Evolutionary conservation across 1,284 basidiomycete genomes (phyloP).

Genomic region (Golubevia sp.): DNA sequence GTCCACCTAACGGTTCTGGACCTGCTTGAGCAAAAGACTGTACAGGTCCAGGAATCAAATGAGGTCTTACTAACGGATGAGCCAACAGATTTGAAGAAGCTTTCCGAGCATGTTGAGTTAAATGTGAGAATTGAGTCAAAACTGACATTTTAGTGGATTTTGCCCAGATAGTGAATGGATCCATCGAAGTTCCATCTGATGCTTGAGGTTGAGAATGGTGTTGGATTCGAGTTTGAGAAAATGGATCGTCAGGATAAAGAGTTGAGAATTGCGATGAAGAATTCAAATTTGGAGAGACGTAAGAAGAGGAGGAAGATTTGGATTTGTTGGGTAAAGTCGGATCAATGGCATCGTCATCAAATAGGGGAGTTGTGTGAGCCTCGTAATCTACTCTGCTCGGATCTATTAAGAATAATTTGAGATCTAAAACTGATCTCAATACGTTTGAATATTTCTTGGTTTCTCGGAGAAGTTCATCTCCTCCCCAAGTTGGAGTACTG

Average conservation of each 20-base stretch:
- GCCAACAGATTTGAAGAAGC: constrained; percentile 39
- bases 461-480: constrained; percentile 67
- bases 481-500: constrained; percentile 62
- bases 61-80: constrained; percentile 38
- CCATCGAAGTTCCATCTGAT: too few species aligned
- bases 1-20: constrained; percentile 31
- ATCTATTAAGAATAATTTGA: constrained; percentile 85
- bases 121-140: constrained; percentile 43
- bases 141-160: constrained; percentile 49
- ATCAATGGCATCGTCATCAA: constrained; percentile 61
- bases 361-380: constrained; percentile 68
- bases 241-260: background rate
- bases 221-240: background rate
- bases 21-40: constrained; percentile 50
- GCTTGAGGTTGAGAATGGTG: background rate
- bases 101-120: constrained; percentile 48
- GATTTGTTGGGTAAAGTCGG: constrained; percentile 3
- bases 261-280: constrained; percentile 18
- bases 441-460: constrained; percentile 70
- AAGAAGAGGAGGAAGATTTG: background rate
- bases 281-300: background rate
- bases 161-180: constrained; percentile 41
- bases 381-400: constrained; percentile 88
- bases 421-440: constrained; percentile 77
- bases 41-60: constrained; percentile 32